Base-by-base conservation (phyloP, 2,329 filamentous ascomycete species). In the Leptosphaerulina australis region DNA sequence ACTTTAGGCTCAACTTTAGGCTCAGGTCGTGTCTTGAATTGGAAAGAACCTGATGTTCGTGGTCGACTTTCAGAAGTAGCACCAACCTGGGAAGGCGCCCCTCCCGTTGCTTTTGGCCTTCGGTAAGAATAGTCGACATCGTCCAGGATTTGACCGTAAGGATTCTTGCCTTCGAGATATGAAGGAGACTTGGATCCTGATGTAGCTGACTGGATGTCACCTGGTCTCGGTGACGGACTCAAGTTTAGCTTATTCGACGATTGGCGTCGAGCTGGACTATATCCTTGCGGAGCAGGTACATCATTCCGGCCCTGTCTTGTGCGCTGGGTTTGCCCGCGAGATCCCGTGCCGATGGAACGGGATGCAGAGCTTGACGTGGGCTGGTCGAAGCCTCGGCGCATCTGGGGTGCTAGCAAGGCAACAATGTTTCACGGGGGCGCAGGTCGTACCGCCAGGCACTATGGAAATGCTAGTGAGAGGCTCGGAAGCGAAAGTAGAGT, bases 91-190 rank as follows among this genome's bases (percentile, higher is more conserved):
- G 62, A 62, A 18, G 66, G 59, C 4, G 61, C 50, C 11, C 50
- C 29, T 24, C 41, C 20, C 30, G 41, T 22, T 4, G 33, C 30
- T 25, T 43, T 50, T 9, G 41, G 26, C 33, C 58, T 57, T 34
- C 57, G 59, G 44, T 61, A 64, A 7, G 61, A 55, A 41, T 62
- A 59, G 7, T 64, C 55, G 38, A 56, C 44, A 22, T 44, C 54
- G 15, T 67, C 60, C 30, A 71, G 38, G 17, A 72, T 59, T 26
- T 59, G 58, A 28, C 66, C 68, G 51, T 70, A 69, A 6, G 67
- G 64, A 22, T 70, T 70, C 49, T 66, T 72, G 14, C 63, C 63
- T 35, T 58, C 58, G 11, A 70, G 58, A 41, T 70, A 70, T 6
- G 58, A 59, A 20, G 66, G 66, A 24, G 58, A 54, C 43, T 60